Base-by-base conservation (phyloP, 2,329 filamentous ascomycete species). In the Fusarium sp. region DNA sequence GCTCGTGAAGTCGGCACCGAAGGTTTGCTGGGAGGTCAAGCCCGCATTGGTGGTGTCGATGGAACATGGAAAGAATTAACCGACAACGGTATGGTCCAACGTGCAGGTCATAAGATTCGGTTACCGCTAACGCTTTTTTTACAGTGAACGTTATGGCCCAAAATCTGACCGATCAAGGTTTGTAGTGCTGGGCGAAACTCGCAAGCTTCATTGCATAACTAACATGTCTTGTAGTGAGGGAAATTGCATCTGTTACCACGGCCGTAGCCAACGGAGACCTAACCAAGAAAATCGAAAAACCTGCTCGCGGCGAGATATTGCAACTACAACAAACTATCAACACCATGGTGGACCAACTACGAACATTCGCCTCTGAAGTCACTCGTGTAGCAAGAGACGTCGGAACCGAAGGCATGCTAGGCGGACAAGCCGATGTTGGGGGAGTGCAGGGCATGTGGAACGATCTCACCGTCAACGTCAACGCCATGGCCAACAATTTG, bases 51-150 rank as follows among this genome's bases (percentile, higher is more conserved):
- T 71, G 95, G 94, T 59, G 95, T 98, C 58, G 93, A 96, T 80
- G 95, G 95, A 76, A 97, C 97, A 65, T 98, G 95, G 95, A 97
- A 97, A 78, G 95, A 98, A 83, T 84, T 98, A 74, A 98, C 95
- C 19, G 91, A 94, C 79, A 95, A 95, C 76, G 89, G 89, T 90
- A 83, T 80, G 61, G 44, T 43, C 34, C 39, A 45, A 54, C 16
- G 8, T 44, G 19, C 28, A 42, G 13, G 48, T 26, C 25, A 19
- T 49, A 30, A 48, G 19, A 12, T 43, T 12, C 39, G 42, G n/a
- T 19, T 34, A n/a, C 14, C 49, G 48, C 70, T 77, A 52, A 66
- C 54, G 8, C 31, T 34, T n/a, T 26, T 18, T 37, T 13, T 23
- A 10, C 67, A 91, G 91, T 94, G 64, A 94, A 94, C 80, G 89